Percentiles rank a stretch among this genome's conserved stretches.
Conservation (phyloP, 352 stramenopile species). For the Thraustochytrium sp. region DNA sequence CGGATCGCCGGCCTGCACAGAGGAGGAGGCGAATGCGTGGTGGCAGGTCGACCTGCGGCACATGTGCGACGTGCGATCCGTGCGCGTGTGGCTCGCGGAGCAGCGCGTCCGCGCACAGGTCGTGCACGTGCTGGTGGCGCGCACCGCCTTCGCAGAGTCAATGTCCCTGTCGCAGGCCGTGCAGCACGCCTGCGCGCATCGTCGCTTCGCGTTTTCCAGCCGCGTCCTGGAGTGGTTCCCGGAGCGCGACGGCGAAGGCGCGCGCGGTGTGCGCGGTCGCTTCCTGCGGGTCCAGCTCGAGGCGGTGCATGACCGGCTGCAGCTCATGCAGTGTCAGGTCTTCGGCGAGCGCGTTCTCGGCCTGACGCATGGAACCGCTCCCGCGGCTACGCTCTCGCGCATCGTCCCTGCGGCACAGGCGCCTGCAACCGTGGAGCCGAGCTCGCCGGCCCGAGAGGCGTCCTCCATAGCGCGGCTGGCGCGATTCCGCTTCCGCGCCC, state of each 20-base stretch:
- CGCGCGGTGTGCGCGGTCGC: not conserved
- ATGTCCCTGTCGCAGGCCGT: not conserved
- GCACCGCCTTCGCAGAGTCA: not conserved
- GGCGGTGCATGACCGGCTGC: not conserved
- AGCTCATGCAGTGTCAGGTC: not conserved
- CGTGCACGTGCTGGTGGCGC: not conserved
- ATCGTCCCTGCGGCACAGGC: not conserved
- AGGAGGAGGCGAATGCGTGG: not conserved
- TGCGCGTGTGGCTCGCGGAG: not conserved
- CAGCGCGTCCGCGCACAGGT: not conserved
- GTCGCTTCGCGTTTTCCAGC: not conserved
- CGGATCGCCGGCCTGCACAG: not conserved
- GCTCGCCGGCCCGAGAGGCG: too few relatives aligned
- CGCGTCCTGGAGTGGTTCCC: conserved; percentile 8
- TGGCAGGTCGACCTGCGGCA: conserved; percentile 12
- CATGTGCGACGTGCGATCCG: not conserved
- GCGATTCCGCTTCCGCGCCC: too few relatives aligned
- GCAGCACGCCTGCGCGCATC: not conserved
- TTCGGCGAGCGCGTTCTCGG: not conserved
- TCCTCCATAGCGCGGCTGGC: too few relatives aligned
- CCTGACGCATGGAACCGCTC: not conserved
- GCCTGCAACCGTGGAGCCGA: too few relatives aligned
- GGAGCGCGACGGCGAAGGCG: not conserved
- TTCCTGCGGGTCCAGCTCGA: conserved; percentile 25
- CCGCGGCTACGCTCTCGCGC: not conserved